Base-by-base conservation (phyloP, 352 stramenopile species). In the Blastocystis sp. region DNA sequence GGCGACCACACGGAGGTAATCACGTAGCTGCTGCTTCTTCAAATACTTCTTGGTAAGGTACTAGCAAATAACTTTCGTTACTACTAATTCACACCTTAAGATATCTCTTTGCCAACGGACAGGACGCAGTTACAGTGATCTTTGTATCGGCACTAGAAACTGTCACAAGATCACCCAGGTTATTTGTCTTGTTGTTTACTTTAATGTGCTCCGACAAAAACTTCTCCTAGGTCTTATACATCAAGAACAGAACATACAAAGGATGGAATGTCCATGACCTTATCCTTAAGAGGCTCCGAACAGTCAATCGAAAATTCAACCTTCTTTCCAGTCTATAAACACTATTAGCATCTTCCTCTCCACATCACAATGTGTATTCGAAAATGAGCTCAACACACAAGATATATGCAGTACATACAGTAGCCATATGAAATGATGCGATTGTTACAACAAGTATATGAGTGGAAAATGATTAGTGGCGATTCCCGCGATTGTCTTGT, bases 1-100 rank as follows among this genome's bases (percentile, higher is more conserved):
- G 55, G 97, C 96, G 93, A 99, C 97, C 47, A 99, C 97, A 92
- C 98, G 96, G 69, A 99, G 92, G 93, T 99, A 99, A 94, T 99
- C 97, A 92, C 96, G 96, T 78, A 99, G 93, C 92, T 98, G 96
- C 92, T 99, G 96, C 95, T 99, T 99, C 95, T 99, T 99, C 91
- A 99, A 93, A 95, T 99, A 99, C 94, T 99, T 98, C 95, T 99
- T 99, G 87, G 96, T 98, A 34, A 99, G 92, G 93, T 99, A 99
- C 94, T 99, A 76, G 43, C 78, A 89, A 76, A 76, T 75, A 62
- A 89, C 64, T 78, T 56, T 55, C 37, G 56, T 88, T 76, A 62
- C 39, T 59, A 76, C 26, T 64, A 76, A 75, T 24, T 59, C 64
- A 76, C 26, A 89, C 78, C 78, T 90, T 90, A 89, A 96, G 93